Percentiles rank a stretch among this genome's conserved stretches.
phyloP scores from a whole-genome alignment of 495 filamentous ascomycete genomes.

The Aspergillus heteromorphus region DNA sequence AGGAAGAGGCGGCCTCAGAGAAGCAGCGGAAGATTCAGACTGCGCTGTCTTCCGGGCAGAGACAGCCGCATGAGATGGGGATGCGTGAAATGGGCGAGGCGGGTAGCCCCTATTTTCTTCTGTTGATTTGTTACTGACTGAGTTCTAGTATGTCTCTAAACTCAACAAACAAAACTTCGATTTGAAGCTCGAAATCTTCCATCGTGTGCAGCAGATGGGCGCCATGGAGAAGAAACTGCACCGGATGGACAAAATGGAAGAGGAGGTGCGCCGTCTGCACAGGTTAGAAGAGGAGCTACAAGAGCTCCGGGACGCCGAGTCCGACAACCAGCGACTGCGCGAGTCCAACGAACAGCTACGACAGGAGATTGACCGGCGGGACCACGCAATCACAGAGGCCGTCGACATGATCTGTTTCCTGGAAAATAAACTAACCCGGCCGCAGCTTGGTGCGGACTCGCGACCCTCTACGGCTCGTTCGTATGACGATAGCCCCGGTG shows the following conservation, averaged over 20 bases:
- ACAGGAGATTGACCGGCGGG: conserved; percentile 65
- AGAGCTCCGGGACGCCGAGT: conserved; percentile 50
- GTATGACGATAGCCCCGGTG: conserved; percentile 18
- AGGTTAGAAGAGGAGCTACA: conserved; percentile 59
- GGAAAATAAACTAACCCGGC: conserved; percentile 60
- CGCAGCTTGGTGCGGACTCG: conserved; percentile 31
- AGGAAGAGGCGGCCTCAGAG: conserved; percentile 33
- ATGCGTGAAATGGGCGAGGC: conserved; percentile 48
- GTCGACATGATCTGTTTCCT: conserved; percentile 71
- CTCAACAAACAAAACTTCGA: conserved; percentile 87
- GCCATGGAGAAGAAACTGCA: conserved; percentile 64
- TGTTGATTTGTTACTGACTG: conserved; percentile 5
- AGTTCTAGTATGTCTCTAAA: conserved; percentile 47
- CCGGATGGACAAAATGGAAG: conserved; percentile 60
- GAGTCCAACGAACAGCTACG: conserved; percentile 63
- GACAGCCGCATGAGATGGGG: conserved; percentile 44
- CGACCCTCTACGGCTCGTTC: conserved; percentile 23
- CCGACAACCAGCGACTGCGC: conserved; percentile 40
- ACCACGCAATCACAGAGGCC: conserved; percentile 76
- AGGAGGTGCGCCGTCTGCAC: conserved; percentile 63
- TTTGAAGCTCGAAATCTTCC: conserved; percentile 77
- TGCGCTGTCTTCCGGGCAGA: conserved; percentile 18
- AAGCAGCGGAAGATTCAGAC: conserved; percentile 29
- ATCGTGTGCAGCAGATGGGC: conserved; percentile 59
- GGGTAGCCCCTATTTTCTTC: conserved; percentile 1